phyloP scores from a whole-genome alignment of 2,329 filamentous ascomycete species.

The Ophiostoma ips region DNA sequence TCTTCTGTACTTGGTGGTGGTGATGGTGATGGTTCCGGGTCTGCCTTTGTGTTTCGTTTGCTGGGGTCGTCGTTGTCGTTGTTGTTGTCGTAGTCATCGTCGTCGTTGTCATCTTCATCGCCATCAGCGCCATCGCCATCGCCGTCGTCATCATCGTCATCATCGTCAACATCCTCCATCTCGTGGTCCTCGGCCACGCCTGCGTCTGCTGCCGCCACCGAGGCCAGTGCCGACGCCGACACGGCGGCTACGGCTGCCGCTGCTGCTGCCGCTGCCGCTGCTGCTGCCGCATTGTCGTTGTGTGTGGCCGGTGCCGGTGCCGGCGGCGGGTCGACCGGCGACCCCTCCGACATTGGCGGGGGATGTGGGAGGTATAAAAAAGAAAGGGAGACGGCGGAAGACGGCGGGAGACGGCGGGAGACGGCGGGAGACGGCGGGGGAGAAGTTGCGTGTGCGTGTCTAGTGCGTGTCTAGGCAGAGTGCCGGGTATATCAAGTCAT shows the following conservation, averaged over 20 bases:
- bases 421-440: no score
- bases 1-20: no score
- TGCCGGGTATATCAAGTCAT: not conserved
- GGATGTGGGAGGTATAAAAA: not conserved
- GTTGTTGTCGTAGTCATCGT: not conserved
- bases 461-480: not conserved
- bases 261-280: not conserved
- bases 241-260: constrained; percentile 4
- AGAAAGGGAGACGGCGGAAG: not conserved
- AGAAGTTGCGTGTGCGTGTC: not conserved
- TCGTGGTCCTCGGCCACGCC: constrained; percentile 1
- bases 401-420: no score
- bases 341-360: constrained; percentile 10
- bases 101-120: not conserved
- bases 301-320: constrained; percentile 3
- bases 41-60: not conserved
- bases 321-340: constrained; percentile 7
- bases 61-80: not conserved
- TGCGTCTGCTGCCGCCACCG: not conserved
- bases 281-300: not conserved
- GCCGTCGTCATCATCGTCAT: not conserved
- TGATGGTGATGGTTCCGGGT: not conserved
- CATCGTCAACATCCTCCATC: not conserved
- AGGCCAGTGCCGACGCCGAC: constrained; percentile 6
- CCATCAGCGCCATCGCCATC: not conserved